Percentiles rank a stretch among this genome's conserved stretches.
These are phyloP conservation scores for Blastocystis sp. DNA, from an alignment of 352 stramenopile species.

Conservation along the genomic window DNA sequence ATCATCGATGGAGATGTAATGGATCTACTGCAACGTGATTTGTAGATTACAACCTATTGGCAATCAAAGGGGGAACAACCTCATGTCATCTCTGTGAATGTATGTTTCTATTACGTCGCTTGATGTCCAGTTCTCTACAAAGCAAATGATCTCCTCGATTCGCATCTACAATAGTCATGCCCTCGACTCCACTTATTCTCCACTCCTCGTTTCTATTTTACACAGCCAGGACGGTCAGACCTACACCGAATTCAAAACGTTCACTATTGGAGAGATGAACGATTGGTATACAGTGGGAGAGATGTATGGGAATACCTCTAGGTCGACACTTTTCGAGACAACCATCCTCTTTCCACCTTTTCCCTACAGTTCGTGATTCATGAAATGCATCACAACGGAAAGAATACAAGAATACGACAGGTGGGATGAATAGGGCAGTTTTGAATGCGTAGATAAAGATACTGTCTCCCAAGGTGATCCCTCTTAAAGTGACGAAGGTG, in stretches of 20 bases:
- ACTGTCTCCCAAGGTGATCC: not conserved
- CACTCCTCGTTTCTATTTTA: constrained; percentile 13
- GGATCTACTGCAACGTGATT: not conserved
- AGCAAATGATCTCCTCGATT: constrained; percentile 25
- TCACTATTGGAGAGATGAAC: constrained; percentile 14
- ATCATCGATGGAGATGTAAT: constrained; percentile 38
- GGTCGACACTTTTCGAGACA: not conserved
- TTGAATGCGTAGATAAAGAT: constrained; percentile 3
- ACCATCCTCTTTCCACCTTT: not conserved
- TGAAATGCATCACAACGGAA: constrained; percentile 49
- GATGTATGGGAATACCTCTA: not conserved
- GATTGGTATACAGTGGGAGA: not conserved
- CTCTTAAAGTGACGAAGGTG: not conserved
- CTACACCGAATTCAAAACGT: constrained; percentile 31
- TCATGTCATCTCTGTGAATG: constrained; percentile 20
- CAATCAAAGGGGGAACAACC: constrained; percentile 22
- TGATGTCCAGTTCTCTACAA: not conserved
- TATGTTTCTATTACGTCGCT: not conserved
- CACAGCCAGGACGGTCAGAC: constrained; percentile 1
- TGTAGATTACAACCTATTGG: constrained; percentile 43
- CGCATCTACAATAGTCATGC: constrained; percentile 16
- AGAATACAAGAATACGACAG: constrained; percentile 45
- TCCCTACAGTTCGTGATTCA: constrained; percentile 35
- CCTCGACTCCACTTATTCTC: constrained; percentile 21
- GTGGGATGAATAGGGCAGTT: not conserved